Base-by-base conservation (phyloP, 2,329 filamentous ascomycete species). In the Xylariaceae sp. region DNA sequence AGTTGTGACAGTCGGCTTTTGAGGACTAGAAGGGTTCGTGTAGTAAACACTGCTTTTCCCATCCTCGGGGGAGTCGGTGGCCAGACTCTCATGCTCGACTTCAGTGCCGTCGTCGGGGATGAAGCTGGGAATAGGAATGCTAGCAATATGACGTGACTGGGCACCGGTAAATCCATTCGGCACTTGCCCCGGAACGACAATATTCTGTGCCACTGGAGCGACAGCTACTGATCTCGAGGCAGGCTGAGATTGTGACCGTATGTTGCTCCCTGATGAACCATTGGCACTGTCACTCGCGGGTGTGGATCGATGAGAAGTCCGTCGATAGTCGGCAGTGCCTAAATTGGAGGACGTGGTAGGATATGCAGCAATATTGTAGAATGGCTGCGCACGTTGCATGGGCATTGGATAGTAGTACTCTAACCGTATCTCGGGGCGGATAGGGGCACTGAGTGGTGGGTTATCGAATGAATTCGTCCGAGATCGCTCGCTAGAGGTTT, bases 171-270 rank as follows among this genome's bases (percentile, higher is more conserved):
- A 65, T 10, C 74, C 75, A 52, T 74, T 74, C 18, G 76, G 66
- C 47, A 75, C 64, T 65, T 75, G 73, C 56, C 66, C 67, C 58
- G 68, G 57, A 59, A 69, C 65, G 8, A 65, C 70, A 59, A 73
- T 71, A 39, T 60, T 67, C 56, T 67, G 73, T 63, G 59, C 58
- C 61, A 58, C 68, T 60, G 66, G 76, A 37, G 66, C 72, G 62
- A 51, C 72, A 66, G 64, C 61, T 65, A 75, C 71, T 2, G 75
- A 68, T 37, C 82, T 76, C 39, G 82, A 80, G 2, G 84, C 84
- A 23, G 85, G 85, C 68, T 87, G 85, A n/a, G 85, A 87, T 68
- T 88, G 85, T 30, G 85, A 88, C 63, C 85, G 79, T 61, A 85
- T 71, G n/a, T 82, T 76, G 65, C 83, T 82, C 57, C 76, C 81